Evolutionary conservation across 2,329 filamentous ascomycete genomes (phyloP).

Genomic region (Pseudonectria foliicola): DNA sequence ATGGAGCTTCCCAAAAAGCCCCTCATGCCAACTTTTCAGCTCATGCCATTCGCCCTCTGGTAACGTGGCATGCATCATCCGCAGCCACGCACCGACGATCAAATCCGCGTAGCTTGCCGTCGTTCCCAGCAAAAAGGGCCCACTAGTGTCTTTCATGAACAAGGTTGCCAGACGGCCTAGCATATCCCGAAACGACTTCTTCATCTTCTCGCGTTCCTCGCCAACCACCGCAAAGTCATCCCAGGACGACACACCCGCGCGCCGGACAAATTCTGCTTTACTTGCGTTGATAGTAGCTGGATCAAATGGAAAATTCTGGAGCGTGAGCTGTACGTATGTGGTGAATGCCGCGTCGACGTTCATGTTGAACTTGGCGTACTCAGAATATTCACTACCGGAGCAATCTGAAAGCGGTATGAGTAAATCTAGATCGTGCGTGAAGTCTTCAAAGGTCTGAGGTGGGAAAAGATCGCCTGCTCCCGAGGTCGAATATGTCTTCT

Average conservation of each 20-base stretch:
- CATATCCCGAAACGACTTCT: slow-evolving; percentile 31
- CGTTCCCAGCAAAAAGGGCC: slow-evolving; percentile 42
- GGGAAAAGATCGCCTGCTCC: slow-evolving; percentile 44
- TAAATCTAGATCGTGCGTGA: slow-evolving; percentile 11
- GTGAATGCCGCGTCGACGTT: slow-evolving; percentile 49
- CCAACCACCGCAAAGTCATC: slow-evolving; percentile 33
- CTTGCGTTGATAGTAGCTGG: slow-evolving; percentile 36
- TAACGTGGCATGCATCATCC: slow-evolving; percentile 35
- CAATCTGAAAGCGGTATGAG: slow-evolving; percentile 32
- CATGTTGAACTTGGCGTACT: slow-evolving; percentile 45
- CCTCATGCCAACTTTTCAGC: slow-evolving; percentile 40
- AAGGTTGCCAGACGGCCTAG: slow-evolving; percentile 36
- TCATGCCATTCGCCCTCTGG: slow-evolving; percentile 40
- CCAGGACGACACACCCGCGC: slow-evolving; percentile 38
- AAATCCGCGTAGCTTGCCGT: slow-evolving; percentile 46
- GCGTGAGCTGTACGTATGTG: slow-evolving; percentile 33
- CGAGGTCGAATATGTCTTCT: slow-evolving; percentile 40
- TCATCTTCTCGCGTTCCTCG: slow-evolving; percentile 33
- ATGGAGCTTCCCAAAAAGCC: slow-evolving; percentile 42
- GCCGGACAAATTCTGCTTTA: slow-evolving; percentile 41
- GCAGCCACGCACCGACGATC: slow-evolving; percentile 50
- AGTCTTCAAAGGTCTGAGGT: slow-evolving; percentile 34
- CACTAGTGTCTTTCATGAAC: slow-evolving; percentile 30
- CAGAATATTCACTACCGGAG: slow-evolving; percentile 18
- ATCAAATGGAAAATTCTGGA: slow-evolving; percentile 41